These are phyloP conservation scores for Linum lewisii DNA, from an alignment of 345 rosid species.

Conservation along the genomic window DNA sequence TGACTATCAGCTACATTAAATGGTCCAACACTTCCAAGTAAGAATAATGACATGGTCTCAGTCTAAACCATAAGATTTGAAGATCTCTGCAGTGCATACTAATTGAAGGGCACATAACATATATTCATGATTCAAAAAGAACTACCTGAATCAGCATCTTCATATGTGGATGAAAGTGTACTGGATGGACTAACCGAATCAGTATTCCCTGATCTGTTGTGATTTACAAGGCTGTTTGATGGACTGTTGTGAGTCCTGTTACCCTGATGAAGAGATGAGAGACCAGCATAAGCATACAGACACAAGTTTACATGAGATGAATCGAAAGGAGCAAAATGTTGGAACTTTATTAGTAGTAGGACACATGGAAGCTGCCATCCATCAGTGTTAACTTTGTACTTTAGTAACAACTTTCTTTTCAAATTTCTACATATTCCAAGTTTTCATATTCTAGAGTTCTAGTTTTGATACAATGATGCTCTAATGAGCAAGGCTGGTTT, in stretches of 20 bases:
- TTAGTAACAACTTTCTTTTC: no score
- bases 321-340: neutral
- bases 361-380: no score
- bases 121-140: constrained; percentile 10
- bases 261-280: constrained; percentile 32
- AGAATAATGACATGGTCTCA: constrained; percentile 10
- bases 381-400: no score
- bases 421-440: no score
- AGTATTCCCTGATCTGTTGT: constrained; percentile 40
- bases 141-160: constrained; percentile 86
- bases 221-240: constrained; percentile 31
- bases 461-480: no score
- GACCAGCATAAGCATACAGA: neutral
- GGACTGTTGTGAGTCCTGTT: constrained; percentile 39
- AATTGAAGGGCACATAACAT: neutral
- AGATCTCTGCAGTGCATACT: no score
- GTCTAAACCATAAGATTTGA: constrained; percentile 1
- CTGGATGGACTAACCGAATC: constrained; percentile 80
- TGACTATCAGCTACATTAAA: constrained; percentile 57
- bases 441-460: no score
- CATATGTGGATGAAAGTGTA: constrained; percentile 56
- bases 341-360: no score
- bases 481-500: no score
- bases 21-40: constrained; percentile 15
- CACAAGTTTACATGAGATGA: neutral